Evolutionary conservation across 495 filamentous ascomycete species (phyloP).

Genomic region (Penicillium samsonianum): DNA sequence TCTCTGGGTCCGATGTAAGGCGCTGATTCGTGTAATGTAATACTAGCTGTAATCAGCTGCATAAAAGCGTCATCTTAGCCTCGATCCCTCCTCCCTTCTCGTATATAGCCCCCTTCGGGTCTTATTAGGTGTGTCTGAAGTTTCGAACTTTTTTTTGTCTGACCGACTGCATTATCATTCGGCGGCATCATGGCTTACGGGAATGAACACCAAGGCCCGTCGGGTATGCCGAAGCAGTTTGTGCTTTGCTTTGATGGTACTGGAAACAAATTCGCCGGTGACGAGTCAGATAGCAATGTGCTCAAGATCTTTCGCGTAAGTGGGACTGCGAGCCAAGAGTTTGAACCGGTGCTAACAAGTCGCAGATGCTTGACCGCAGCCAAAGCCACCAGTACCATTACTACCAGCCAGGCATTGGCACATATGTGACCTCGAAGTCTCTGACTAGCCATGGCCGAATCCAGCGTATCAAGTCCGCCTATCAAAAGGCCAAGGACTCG

Average conservation of each 20-base stretch:
- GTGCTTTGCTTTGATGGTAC: constrained; percentile 90
- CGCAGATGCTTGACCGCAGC: constrained; percentile 56
- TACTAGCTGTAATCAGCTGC: neutral
- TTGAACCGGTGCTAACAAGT: neutral
- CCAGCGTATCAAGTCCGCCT: constrained; percentile 71
- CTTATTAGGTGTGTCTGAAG: neutral
- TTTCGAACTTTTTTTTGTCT: neutral
- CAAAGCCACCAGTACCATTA: constrained; percentile 49
- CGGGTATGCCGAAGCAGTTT: constrained; percentile 51
- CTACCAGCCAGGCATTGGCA: constrained; percentile 73
- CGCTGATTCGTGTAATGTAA: constrained; percentile 11
- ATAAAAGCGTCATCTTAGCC: constrained; percentile 8
- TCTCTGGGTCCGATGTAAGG: constrained; percentile 3
- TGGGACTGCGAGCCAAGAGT: constrained; percentile 10
- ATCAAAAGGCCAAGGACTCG: constrained; percentile 80
- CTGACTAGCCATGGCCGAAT: constrained; percentile 64
- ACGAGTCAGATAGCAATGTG: constrained; percentile 83
- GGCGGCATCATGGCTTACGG: constrained; percentile 18
- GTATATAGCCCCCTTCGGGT: constrained; percentile 2
- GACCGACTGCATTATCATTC: neutral
- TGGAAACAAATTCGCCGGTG: constrained; percentile 81
- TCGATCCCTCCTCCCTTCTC: neutral
- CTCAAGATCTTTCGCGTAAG: constrained; percentile 74
- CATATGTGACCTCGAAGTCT: constrained; percentile 70
- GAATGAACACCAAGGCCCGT: constrained; percentile 16